These are phyloP conservation scores for Hyparrhenia diplandra DNA, from an alignment of 176 grass and related monocot species.

Conservation along the genomic window DNA sequence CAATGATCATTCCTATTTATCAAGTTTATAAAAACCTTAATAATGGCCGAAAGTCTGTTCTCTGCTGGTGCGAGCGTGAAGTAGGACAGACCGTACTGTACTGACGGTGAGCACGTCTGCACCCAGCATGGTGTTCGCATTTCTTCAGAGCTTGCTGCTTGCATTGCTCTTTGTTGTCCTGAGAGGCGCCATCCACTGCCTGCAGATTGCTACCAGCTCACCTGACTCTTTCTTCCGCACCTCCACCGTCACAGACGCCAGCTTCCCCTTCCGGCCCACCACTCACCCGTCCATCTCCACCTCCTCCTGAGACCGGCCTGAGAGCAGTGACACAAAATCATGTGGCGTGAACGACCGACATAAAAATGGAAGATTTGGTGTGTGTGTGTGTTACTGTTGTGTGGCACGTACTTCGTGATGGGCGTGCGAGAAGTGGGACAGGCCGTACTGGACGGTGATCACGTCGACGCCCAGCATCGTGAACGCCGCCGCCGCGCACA, in stretches of 20 bases:
- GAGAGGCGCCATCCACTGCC: constrained; percentile 46
- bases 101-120: too few relatives aligned
- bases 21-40: too few relatives aligned
- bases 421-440: constrained; percentile 42
- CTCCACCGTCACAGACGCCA: constrained; percentile 42
- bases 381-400: too few relatives aligned
- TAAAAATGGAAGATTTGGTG: not conserved
- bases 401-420: constrained; percentile 8
- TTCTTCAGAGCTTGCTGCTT: constrained; percentile 21
- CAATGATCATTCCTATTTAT: too few relatives aligned
- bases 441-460: constrained; percentile 35
- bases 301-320: not conserved
- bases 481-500: constrained; percentile 41
- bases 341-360: too few relatives aligned
- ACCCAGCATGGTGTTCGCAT: too few relatives aligned
- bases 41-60: too few relatives aligned
- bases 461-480: constrained; percentile 25
- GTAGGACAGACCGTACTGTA: too few relatives aligned
- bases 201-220: constrained; percentile 46
- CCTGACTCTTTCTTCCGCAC: constrained; percentile 46
- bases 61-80: too few relatives aligned
- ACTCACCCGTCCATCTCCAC: constrained; percentile 43
- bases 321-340: not conserved
- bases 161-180: not conserved
- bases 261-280: constrained; percentile 37